Base-by-base conservation (phyloP, 805 yeast genomes). In the Blastobotrys attinorum region DNA sequence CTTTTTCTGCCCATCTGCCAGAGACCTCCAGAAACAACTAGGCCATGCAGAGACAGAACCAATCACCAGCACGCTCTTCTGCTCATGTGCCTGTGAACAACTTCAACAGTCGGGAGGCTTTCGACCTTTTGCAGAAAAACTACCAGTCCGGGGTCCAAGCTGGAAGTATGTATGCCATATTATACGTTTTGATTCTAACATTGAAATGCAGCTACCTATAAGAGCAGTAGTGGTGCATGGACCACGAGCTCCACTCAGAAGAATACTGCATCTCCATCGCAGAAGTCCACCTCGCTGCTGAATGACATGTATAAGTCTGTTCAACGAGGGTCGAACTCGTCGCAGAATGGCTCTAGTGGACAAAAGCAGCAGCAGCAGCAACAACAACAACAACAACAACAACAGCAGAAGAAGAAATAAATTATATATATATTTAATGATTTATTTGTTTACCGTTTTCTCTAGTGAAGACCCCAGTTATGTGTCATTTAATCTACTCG, bases 31-130 rank as follows among this genome's bases (percentile, higher is more conserved):
- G 11, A 25, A 25, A 25, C 7, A 25, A 25, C 7, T 25, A 11
- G 11, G 29, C 11, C 29, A 7, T 7, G 29, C 29, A 7, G 10
- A 25, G 29, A 25, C 29, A 25, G n/a, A n/a, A n/a, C n/a, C n/a
- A n/a, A n/a, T n/a, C n/a, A n/a, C n/a, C n/a, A n/a, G n/a, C n/a
- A n/a, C n/a, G n/a, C n/a, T n/a, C n/a, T n/a, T n/a, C n/a, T n/a
- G n/a, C n/a, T n/a, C n/a, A n/a, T 21, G 29, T 10, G 29, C 29
- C 29, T 11, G 45, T 50, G 31, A 50, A 50, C 37, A 50, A 46
- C 25, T 50, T 32, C 40, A 50, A 50, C 35, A 13, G 43, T 16
- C 18, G 22, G 4, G 54, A 47, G 31, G 55, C 49, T 17, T 34
- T 36, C 22, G 45, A 34, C 5, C 49, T 40, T 40, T 44, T 53